Percentiles rank a stretch among this genome's conserved stretches.
Evolutionary conservation across 306 rosid species (phyloP).

Genomic region (Echinosophora koreensis): DNA sequence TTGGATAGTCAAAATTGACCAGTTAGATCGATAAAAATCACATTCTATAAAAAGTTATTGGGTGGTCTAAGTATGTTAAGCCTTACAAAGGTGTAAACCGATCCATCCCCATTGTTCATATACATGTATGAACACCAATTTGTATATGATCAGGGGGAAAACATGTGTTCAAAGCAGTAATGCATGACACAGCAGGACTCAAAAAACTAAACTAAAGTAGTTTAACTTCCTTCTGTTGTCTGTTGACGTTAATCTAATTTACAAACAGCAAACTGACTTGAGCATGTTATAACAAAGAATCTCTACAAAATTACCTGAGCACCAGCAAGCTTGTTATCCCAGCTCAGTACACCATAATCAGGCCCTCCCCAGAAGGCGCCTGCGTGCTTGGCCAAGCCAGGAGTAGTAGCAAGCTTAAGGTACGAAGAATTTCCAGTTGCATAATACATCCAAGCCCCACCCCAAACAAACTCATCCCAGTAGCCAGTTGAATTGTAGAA

Average conservation of each 20-base stretch:
- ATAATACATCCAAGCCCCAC: slow-evolving; percentile 97
- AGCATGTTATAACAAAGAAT: slow-evolving; percentile 11
- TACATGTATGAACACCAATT: background rate
- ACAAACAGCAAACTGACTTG: slow-evolving; percentile 5
- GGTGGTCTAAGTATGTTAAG: too few relatives aligned
- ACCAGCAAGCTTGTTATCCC: slow-evolving; percentile 99
- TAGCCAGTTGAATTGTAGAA: slow-evolving; percentile 88
- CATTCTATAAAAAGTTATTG: too few relatives aligned
- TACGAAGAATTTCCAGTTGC: slow-evolving; percentile 93
- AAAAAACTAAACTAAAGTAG: background rate
- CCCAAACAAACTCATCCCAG: slow-evolving; percentile 96
- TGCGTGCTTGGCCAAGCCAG: slow-evolving; percentile 90
- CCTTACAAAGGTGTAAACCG: too few relatives aligned
- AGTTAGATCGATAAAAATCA: too few relatives aligned
- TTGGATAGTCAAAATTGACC: too few relatives aligned
- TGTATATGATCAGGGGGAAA: background rate
- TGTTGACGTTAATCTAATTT: slow-evolving; percentile 17
- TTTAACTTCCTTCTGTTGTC: background rate
- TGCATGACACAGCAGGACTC: background rate
- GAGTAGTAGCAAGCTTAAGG: slow-evolving; percentile 85
- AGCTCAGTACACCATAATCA: slow-evolving; percentile 92
- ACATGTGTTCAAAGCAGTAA: background rate
- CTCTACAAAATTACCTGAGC: slow-evolving; percentile 74
- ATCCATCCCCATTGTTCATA: background rate
- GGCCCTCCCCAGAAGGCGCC: slow-evolving; percentile 99